Evolutionary conservation across 176 grass and related monocot species (phyloP), one percentile per base, ranked within the genome.

Genomic region (Zea luxurians): DNA sequence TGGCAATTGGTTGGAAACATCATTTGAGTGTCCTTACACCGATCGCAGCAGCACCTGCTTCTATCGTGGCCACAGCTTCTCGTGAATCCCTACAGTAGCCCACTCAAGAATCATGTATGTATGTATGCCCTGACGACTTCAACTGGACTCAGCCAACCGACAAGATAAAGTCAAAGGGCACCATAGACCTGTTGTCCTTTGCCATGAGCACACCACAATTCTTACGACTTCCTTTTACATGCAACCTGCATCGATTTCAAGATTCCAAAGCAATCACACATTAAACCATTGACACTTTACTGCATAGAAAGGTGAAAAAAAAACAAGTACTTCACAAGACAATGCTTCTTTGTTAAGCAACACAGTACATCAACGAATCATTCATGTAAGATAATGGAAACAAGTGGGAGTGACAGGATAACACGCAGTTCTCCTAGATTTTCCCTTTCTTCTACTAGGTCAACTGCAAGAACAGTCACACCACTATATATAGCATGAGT

Each of bases 131-230:
- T 43, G 38, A 70, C 50, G 10, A 82, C 77, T 68, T 77, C 68
- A n/a, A 85, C 74, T 87, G 87, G 84, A 36, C 84, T 83, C 78
- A 75, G 83, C 89, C 80, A 83, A 91, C 86, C 78, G 81, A 95
- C 89, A 91, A 67, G 86, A 95, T 91, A 89, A 91, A 91, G 92
- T 94, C 92, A 91, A 94, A 84, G 58, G 44, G 49, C 86, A 91
- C 83, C 80, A 68, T 20, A 40, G 58, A 84, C 58, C 53, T 13
- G 58, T 54, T 68, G 66, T 63, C 71, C 75, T 73, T 79, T 68
- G 15, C 70, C 61, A 81, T 72, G 52, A 71, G 59, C 13, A 63
- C 78, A 75, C 17, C 46, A 74, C 46, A 78, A 54, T 83, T 65
- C 36, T 45, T 73, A 80, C 20, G 21, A 73, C 64, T 61, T 76